phyloP scores from a whole-genome alignment of 148 eudicot genomes.

The Camellia sinensis region DNA sequence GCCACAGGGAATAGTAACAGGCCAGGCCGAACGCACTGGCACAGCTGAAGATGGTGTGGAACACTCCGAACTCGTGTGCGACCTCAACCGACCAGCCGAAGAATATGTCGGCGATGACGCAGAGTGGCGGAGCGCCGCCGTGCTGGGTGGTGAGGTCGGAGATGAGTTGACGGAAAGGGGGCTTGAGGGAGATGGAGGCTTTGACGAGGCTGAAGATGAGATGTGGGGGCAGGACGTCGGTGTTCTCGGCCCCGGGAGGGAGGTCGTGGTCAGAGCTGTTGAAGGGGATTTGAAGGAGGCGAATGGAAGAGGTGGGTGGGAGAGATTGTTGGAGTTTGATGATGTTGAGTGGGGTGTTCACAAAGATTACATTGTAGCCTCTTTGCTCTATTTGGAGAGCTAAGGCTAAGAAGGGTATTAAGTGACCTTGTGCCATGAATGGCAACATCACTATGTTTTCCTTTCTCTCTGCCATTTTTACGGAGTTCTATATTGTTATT shows the following conservation, averaged over 20 bases:
- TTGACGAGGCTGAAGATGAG: slow-evolving; percentile 33
- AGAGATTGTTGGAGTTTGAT: slow-evolving; percentile 30
- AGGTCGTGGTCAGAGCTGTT: slow-evolving; percentile 43
- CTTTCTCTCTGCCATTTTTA: slow-evolving; percentile 23
- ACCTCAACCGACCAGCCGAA: slow-evolving; percentile 40
- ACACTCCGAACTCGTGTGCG: slow-evolving; percentile 35
- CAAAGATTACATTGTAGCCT: slow-evolving; percentile 37
- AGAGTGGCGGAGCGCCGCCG: slow-evolving; percentile 29
- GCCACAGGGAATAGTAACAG: slow-evolving; percentile 43
- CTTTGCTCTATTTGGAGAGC: slow-evolving; percentile 31
- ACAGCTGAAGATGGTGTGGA: slow-evolving; percentile 32
- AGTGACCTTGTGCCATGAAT: slow-evolving; percentile 73
- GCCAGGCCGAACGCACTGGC: slow-evolving; percentile 41
- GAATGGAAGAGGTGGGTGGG: slow-evolving; percentile 29
- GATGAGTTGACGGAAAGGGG: slow-evolving; percentile 30
- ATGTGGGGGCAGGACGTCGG: slow-evolving; percentile 37
- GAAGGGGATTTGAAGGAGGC: slow-evolving; percentile 40
- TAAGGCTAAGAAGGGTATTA: slow-evolving; percentile 56
- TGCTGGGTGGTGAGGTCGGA: slow-evolving; percentile 10
- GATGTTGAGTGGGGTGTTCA: slow-evolving; percentile 58
- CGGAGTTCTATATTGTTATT: too few species aligned
- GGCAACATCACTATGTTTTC: slow-evolving; percentile 51
- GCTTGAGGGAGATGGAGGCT: slow-evolving; percentile 29
- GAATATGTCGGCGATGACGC: slow-evolving; percentile 51
- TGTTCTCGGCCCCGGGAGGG: slow-evolving; percentile 19